Percentiles rank a stretch among this genome's conserved stretches.
Conservation (phyloP, 352 stramenopile species). For the Plasmopara halstedii region DNA sequence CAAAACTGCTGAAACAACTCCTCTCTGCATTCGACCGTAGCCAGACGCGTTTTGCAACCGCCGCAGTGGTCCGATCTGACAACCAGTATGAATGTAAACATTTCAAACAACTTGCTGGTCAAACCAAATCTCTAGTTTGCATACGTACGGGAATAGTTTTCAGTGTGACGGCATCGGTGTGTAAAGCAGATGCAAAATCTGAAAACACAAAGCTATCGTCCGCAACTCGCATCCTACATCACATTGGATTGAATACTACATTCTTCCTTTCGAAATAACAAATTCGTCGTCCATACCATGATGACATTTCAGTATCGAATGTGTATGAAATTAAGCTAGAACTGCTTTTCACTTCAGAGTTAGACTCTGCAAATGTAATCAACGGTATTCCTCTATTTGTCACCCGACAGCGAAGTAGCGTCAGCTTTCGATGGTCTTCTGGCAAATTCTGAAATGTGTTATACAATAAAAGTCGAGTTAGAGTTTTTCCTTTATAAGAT, state of each 20-base stretch:
- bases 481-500: neutral
- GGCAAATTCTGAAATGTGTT: conserved; percentile 9
- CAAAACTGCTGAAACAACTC: conserved; percentile 62
- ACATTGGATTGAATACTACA: neutral
- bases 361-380: conserved; percentile 75
- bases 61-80: conserved; percentile 61
- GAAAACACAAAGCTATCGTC: conserved; percentile 83
- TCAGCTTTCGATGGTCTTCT: conserved; percentile 37
- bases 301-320: conserved; percentile 62
- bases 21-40: conserved; percentile 59
- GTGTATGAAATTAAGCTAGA: conserved; percentile 73
- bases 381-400: conserved; percentile 64
- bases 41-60: conserved; percentile 76
- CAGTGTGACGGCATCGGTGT: conserved; percentile 57
- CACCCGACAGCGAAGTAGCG: conserved; percentile 63
- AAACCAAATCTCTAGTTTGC: neutral
- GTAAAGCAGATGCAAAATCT: conserved; percentile 66
- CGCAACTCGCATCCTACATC: conserved; percentile 73
- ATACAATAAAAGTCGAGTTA: conserved; percentile 2
- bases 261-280: neutral
- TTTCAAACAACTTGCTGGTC: neutral
- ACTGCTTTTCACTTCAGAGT: conserved; percentile 31
- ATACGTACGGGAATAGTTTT: conserved; percentile 60
- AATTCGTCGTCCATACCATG: conserved; percentile 39
- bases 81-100: neutral